Evolutionary conservation across 2,329 filamentous ascomycete genomes (phyloP), one percentile per base, ranked within the genome.

Genomic region (Trichoderma breve): DNA sequence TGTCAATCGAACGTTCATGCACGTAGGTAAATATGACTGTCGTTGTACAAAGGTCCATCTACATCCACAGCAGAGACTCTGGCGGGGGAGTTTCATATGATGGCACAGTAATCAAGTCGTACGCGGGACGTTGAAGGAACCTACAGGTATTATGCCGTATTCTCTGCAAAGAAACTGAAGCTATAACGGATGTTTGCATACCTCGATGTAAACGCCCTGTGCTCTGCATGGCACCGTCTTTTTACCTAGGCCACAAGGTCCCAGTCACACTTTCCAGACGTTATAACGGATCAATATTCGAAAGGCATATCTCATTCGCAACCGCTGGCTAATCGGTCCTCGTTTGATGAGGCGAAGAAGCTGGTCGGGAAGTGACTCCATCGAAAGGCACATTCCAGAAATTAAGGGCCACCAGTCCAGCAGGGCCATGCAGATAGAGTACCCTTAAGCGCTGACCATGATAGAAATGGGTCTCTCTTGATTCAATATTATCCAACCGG

Each of bases 111-210:
- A 66, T 67, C 70, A 71, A 71, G 75, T 79, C 66, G 70, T 74
- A 79, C 77, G 70, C 77, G 76, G 77, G 68, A 76, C 61, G 71
- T 61, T 73, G 66, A 78, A 74, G 76, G 75, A 73, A 76, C 75
- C 70, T n/a, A 71, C 74, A 62, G 32, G 32, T 62, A 12, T 39
- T 70, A 74, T 76, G 74, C 74, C 74, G 73, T 71, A 77, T 73
- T 76, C 73, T 71, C 73, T 63, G 76, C 6, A 73, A 64, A 73
- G 71, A 61, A 39, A 18, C 39, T 71, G 34, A 63, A 57, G 32
- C 72, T 73, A 8, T 18, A 14, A 21, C 76, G 78, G 77, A 70
- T 78, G 73, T 76, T 74, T 79, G 75, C 78, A 77, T 78, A 75
- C 73, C 74, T 76, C 73, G 7, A 62, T 36, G 67, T 70, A 62